phyloP scores from a whole-genome alignment of 2,329 filamentous ascomycete genomes.

The Calonectria honghensis region DNA sequence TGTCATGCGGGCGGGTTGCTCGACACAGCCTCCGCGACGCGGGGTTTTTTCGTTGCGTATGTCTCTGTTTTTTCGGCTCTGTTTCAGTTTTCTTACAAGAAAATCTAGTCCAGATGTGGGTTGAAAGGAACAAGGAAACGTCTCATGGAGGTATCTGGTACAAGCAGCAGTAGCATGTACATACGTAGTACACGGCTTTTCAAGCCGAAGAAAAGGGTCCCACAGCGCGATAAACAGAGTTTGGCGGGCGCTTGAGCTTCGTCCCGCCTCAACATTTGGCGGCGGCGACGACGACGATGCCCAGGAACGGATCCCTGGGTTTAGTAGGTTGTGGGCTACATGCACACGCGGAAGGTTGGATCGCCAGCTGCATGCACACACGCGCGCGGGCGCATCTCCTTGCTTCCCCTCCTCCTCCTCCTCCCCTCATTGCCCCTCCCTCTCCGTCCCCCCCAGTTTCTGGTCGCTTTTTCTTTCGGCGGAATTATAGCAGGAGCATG shows the following conservation, averaged over 20 bases:
- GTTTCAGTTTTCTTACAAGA: neutral
- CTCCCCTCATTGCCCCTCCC: neutral
- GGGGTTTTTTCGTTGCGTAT: neutral
- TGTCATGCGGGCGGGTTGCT: slow-evolving; percentile 14
- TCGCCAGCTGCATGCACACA: slow-evolving; percentile 6
- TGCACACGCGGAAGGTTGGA: slow-evolving; percentile 11
- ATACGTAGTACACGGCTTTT: neutral
- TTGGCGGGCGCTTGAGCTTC: neutral
- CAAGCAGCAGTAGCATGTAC: neutral
- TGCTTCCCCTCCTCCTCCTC: neutral
- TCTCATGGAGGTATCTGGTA: neutral
- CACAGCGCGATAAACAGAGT: slow-evolving; percentile 12
- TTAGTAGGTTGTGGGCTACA: neutral
- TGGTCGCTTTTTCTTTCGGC: neutral
- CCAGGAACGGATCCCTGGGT: slow-evolving; percentile 16
- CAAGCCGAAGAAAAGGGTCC: neutral
- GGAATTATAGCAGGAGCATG: neutral
- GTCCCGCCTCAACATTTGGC: slow-evolving; percentile 11
- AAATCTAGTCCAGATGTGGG: neutral
- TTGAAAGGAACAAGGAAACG: neutral
- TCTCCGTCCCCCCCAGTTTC: neutral
- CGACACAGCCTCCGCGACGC: slow-evolving; percentile 22
- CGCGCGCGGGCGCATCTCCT: slow-evolving; percentile 5
- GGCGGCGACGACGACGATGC: neutral
- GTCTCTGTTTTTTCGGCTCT: neutral